Evolutionary conservation across 371 early-diverging fungal species (phyloP).

Genomic region (Rhizopus arrhizus): DNA sequence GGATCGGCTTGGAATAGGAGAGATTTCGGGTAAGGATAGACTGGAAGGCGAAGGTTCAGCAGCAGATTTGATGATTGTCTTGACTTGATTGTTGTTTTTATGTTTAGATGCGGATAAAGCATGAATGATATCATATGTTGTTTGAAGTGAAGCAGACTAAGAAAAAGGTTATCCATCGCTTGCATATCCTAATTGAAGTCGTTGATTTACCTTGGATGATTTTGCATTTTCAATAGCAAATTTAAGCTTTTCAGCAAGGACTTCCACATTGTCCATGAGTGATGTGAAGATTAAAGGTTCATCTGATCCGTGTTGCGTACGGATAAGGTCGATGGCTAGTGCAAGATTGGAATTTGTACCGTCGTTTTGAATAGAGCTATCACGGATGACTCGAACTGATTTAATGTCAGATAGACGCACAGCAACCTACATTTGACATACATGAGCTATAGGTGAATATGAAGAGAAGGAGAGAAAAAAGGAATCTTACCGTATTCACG

Average conservation of each 20-base stretch:
- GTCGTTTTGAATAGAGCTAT: conserved; percentile 32
- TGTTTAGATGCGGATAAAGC: conserved; percentile 43
- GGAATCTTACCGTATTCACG: conserved; percentile 42
- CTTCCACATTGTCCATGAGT: conserved; percentile 44
- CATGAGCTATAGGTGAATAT: no score
- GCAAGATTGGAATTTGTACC: conserved; percentile 37
- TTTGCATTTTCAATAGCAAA: conserved; percentile 47
- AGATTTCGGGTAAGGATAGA: conserved; percentile 8
- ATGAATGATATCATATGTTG: conserved; percentile 43
- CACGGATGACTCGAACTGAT: conserved; percentile 39
- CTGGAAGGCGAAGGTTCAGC: conserved; percentile 30
- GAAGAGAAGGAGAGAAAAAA: not conserved
- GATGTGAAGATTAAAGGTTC: conserved; percentile 41
- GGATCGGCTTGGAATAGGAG: conserved; percentile 35
- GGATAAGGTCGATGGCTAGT: conserved; percentile 36
- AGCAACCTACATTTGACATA: conserved; percentile 29
- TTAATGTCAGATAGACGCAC: conserved; percentile 43
- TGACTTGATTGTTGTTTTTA: conserved; percentile 31
- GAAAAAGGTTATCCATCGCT: not conserved
- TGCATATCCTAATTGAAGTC: no score
- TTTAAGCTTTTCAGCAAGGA: conserved; percentile 38
- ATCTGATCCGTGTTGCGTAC: conserved; percentile 7
- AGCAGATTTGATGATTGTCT: conserved; percentile 33
- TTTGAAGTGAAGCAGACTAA: conserved; percentile 44
- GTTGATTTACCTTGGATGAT: conserved; percentile 24